phyloP scores from a whole-genome alignment of 192 early-diverging fungal genomes.

The Chytriomyces hyalinus region DNA sequence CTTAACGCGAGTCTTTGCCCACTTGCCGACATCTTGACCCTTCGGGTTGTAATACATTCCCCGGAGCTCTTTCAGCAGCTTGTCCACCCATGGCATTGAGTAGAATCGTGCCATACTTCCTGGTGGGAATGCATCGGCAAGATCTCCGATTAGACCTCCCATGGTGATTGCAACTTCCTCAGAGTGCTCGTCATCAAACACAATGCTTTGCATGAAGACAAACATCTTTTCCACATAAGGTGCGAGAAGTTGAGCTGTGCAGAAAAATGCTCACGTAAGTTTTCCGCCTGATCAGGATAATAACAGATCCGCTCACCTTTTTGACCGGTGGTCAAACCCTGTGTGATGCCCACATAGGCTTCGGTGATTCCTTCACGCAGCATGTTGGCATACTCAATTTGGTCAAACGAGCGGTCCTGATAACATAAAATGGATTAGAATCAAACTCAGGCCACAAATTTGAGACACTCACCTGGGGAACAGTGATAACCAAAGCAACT shows the following conservation, averaged over 20 bases:
- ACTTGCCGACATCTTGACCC: constrained; percentile 70
- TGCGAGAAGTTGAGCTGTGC: constrained; percentile 68
- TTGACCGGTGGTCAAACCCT: constrained; percentile 82
- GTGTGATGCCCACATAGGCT: constrained; percentile 94
- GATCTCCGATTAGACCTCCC: constrained; percentile 92
- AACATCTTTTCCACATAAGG: constrained; percentile 76
- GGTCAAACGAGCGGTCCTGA: constrained; percentile 26
- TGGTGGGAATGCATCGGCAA: constrained; percentile 87
- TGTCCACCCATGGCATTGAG: constrained; percentile 74
- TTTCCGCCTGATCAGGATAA: constrained; percentile 3
- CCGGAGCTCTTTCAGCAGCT: constrained; percentile 80
- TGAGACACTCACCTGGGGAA: constrained; percentile 4
- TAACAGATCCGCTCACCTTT: constrained; percentile 55
- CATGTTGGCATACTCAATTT: constrained; percentile 78
- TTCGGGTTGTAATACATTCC: constrained; percentile 56
- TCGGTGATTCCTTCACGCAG: constrained; percentile 91
- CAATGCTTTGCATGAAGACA: constrained; percentile 74
- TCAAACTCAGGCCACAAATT: neutral
- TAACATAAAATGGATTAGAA: constrained; percentile 6
- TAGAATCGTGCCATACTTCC: constrained; percentile 73
- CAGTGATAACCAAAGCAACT: constrained; percentile 1
- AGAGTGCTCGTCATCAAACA: constrained; percentile 64
- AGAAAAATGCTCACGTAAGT: constrained; percentile 35
- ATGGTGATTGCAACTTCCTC: constrained; percentile 74
- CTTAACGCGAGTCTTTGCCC: constrained; percentile 51